Evolutionary conservation across 805 yeast genomes (phyloP).

Genomic region (Lachancea thermotolerans): DNA sequence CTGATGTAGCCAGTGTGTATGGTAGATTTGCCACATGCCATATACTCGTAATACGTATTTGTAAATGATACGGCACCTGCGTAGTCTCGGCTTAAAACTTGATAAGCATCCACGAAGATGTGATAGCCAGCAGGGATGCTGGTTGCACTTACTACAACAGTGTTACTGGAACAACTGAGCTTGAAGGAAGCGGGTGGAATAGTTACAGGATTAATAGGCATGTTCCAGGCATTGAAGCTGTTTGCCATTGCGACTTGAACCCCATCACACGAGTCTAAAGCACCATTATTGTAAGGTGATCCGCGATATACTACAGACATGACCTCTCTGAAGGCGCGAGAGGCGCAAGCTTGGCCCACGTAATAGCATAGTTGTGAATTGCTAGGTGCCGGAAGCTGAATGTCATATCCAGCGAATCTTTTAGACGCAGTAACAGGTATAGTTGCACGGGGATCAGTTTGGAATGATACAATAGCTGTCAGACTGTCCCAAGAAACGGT

Average conservation of each 20-base stretch:
- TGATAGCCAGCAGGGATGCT: conserved; percentile 12
- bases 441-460: not conserved
- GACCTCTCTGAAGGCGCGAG: conserved; percentile 6
- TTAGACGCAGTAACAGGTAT: not conserved
- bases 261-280: conserved; percentile 6
- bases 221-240: conserved; percentile 11
- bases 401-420: not conserved
- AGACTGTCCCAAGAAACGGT: conserved; percentile 12
- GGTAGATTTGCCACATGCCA: conserved; percentile 7
- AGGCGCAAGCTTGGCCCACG: conserved; percentile 11
- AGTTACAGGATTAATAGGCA: conserved; percentile 9
- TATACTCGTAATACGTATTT: not conserved
- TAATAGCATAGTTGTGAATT: not conserved
- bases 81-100: not conserved
- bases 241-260: conserved; percentile 11
- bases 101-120: conserved; percentile 10
- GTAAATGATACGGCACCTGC: not conserved
- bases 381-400: not conserved
- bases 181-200: conserved; percentile 8
- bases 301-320: conserved; percentile 9
- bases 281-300: conserved; percentile 8
- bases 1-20: conserved; percentile 3
- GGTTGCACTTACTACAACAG: conserved; percentile 9
- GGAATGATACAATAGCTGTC: conserved; percentile 10
- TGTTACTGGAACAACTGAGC: conserved; percentile 6